Percentiles rank a stretch among this genome's conserved stretches.
Evolutionary conservation across 1,284 basidiomycete species (phyloP).

Genomic region (Fistulinella cinereoalba): DNA sequence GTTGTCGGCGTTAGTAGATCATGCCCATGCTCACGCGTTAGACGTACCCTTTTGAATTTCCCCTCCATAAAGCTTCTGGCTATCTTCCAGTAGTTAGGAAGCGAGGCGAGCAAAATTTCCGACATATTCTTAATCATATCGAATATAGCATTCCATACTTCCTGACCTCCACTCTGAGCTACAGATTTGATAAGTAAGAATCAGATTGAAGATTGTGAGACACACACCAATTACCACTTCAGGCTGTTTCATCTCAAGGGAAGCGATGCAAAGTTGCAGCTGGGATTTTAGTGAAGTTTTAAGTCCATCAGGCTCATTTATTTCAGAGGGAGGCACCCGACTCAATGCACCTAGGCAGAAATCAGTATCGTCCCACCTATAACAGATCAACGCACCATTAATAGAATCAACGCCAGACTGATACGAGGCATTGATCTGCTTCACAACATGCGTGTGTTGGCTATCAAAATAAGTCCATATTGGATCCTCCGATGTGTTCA

Average conservation of each 20-base stretch:
- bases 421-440: slow-evolving; percentile 73
- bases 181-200: not conserved
- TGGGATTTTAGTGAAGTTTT: slow-evolving; percentile 49
- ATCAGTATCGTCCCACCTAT: slow-evolving; percentile 12
- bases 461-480: slow-evolving; percentile 94
- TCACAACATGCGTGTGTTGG: slow-evolving; percentile 84
- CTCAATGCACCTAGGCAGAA: slow-evolving; percentile 42
- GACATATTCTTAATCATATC: slow-evolving; percentile 71
- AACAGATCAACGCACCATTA: slow-evolving; percentile 44
- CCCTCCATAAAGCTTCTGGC: slow-evolving; percentile 90
- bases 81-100: slow-evolving; percentile 95
- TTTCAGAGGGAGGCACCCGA: slow-evolving; percentile 36
- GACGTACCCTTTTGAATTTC: slow-evolving; percentile 76
- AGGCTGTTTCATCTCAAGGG: slow-evolving; percentile 61
- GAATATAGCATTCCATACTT: slow-evolving; percentile 80
- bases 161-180: slow-evolving; percentile 62
- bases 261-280: slow-evolving; percentile 53
- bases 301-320: slow-evolving; percentile 38
- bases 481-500: slow-evolving; percentile 82
- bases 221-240: slow-evolving; percentile 63
- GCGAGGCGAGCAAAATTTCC: slow-evolving; percentile 63
- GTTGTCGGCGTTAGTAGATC: slow-evolving; percentile 1
- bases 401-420: slow-evolving; percentile 53
- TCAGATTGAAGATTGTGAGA: not conserved
- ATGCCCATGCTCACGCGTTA: not conserved